Conservation (phyloP, 2,329 filamentous ascomycete species). For the Trichoderma sp. region DNA sequence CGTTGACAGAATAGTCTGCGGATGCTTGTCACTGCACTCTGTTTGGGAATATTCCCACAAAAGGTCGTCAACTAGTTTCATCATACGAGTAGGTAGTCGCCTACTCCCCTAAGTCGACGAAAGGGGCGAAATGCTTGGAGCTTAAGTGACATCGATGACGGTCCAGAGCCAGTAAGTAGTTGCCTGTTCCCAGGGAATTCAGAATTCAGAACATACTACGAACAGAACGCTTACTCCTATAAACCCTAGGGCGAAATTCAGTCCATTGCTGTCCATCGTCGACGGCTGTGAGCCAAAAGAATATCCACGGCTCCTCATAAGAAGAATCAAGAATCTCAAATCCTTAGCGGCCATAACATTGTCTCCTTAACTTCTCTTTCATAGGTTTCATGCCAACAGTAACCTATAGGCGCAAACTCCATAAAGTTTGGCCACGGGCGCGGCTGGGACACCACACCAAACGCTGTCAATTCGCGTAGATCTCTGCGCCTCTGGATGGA, state of each 20-base stretch:
- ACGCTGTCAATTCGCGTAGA: not conserved
- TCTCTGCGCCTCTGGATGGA: not conserved
- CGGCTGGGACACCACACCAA: not conserved
- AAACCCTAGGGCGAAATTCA: not conserved
- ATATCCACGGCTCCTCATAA: too few relatives aligned
- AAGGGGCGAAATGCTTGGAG: not conserved
- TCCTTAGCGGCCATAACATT: not conserved
- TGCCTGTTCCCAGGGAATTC: too few relatives aligned
- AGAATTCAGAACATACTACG: not conserved
- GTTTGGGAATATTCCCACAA: not conserved
- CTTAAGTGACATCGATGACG: not conserved
- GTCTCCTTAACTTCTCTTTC: not conserved
- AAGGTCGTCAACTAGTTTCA: not conserved
- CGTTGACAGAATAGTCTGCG: not conserved
- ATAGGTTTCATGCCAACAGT: not conserved
- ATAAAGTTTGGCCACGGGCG: not conserved
- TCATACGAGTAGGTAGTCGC: not conserved
- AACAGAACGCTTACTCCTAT: not conserved
- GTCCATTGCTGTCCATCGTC: not conserved
- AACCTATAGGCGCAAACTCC: too few relatives aligned
- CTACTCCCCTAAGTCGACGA: not conserved
- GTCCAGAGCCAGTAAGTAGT: not conserved
- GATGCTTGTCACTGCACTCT: not conserved
- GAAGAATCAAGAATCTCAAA: not conserved
- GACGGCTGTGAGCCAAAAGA: not conserved